A percentile compares a stretch with the other conserved stretches of the same genome.
Conservation (phyloP, 2,329 filamentous ascomycete genomes). For the Arthrobotrys pseudoclavata region DNA sequence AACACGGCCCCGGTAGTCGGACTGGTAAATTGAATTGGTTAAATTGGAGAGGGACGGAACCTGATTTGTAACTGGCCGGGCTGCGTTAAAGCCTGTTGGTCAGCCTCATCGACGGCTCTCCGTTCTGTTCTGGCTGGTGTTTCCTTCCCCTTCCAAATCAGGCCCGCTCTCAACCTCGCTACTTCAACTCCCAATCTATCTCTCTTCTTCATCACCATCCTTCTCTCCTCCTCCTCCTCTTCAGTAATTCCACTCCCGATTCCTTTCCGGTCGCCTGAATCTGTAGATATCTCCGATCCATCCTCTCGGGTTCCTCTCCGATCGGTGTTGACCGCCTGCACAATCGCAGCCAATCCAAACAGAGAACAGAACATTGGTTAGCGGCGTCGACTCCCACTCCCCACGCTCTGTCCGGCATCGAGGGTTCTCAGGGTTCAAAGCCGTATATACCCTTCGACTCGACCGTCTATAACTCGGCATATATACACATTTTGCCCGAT, state of each 20-base stretch:
- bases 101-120: slow-evolving; percentile 49
- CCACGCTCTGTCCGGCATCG: slow-evolving; percentile 33
- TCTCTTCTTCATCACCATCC: background rate
- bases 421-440: slow-evolving; percentile 15
- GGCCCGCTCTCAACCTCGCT: slow-evolving; percentile 38
- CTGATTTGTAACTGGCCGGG: background rate
- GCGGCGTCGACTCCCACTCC: slow-evolving; percentile 19
- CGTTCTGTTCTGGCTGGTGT: slow-evolving; percentile 7
- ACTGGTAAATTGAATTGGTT: background rate
- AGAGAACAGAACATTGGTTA: slow-evolving; percentile 15
- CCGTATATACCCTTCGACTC: background rate
- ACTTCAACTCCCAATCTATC: slow-evolving; percentile 1
- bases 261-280: slow-evolving; percentile 5
- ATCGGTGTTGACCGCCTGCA: slow-evolving; percentile 43
- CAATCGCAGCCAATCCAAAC: slow-evolving; percentile 42
- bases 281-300: background rate
- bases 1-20: too few relatives aligned
- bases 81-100: slow-evolving; percentile 27
- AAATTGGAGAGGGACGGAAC: background rate
- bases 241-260: background rate
- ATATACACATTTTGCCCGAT: background rate
- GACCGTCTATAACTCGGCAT: slow-evolving; percentile 10
- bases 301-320: slow-evolving; percentile 37
- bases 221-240: background rate
- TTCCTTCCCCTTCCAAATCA: slow-evolving; percentile 26